Evolutionary conservation across 768 basidiomycete species (phyloP), one percentile per base, ranked within the genome.

Genomic region (Boletus vermiculosoides): DNA sequence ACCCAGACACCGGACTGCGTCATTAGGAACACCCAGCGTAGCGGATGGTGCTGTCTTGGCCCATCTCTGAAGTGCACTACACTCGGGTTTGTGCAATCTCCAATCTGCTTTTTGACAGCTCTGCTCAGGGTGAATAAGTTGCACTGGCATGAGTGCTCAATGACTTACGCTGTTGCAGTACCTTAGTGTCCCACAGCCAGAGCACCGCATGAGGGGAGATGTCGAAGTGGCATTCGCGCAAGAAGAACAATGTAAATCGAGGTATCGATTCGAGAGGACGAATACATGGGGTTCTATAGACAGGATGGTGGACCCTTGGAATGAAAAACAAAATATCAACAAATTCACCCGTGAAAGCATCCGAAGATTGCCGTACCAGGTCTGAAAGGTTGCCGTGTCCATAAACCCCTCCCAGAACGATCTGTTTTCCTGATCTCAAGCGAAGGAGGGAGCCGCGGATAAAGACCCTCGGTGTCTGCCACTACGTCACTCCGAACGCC

Each of bases 71-170:
- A 95, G 73, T 0, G 91, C 86, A 6, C 59, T 55, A 65, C 96
- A 98, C 78, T 98, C 95, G 1, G 71, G 69, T 70, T 87, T 90
- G 71, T 97, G 95, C 3, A 80, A 36, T 0, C 65, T 22, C 94
- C 92, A 94, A 62, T 92, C 92, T 30, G 70, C 67, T 40, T 73
- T 83, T 74, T 93, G 91, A 64, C 92, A 94, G 39, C 86, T 91
- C 63, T 64, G 37, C 45, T 39, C 36, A 28, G 49, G 31, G 11
- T 42, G 42, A 61, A 41, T 33, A 22, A 55, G 40, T 18, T 16
- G n/a, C 22, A 13, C 36, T 33, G 36, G 5, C n/a, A 15, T 1
- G 22, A 34, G 30, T 15, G 12, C 16, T 22, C 20, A 10, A 47
- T 15, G 5, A 73, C 86, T 37, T 66, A 93, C 91, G 16, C 76